These are phyloP conservation scores for Lasiodiplodia sp. DNA, from an alignment of 2,329 filamentous ascomycete species.

Conservation along the genomic window DNA sequence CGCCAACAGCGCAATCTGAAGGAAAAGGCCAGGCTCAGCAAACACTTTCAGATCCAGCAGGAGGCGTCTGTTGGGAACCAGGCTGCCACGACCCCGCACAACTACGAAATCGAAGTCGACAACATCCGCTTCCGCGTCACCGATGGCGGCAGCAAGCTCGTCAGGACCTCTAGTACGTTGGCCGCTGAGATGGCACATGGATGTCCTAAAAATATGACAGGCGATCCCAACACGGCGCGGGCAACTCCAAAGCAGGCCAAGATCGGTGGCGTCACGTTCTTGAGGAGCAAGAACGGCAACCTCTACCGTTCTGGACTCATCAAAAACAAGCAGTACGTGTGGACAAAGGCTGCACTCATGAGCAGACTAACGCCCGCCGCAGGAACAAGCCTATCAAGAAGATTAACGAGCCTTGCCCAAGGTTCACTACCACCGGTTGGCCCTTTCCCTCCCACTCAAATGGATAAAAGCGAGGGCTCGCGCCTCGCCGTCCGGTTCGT, in stretches of 20 bases:
- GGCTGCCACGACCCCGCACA: neutral
- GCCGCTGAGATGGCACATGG: neutral
- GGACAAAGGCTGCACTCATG: neutral
- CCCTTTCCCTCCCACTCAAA: constrained; percentile 31
- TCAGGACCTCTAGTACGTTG: constrained; percentile 77
- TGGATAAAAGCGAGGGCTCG: constrained; percentile 15
- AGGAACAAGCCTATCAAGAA: constrained; percentile 62
- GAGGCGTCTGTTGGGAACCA: neutral
- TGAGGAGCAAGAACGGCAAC: constrained; percentile 87
- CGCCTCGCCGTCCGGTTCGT: constrained; percentile 29
- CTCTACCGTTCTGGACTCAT: constrained; percentile 79
- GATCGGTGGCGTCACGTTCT: constrained; percentile 81
- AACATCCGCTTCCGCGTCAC: constrained; percentile 77
- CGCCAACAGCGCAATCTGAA: constrained; percentile 60
- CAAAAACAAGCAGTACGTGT: constrained; percentile 75
- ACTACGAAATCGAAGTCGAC: constrained; percentile 71
- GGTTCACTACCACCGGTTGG: constrained; percentile 63
- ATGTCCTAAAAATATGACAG: constrained; percentile 44
- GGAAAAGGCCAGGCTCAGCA: constrained; percentile 67
- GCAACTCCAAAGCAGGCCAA: constrained; percentile 76
- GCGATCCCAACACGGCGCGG: constrained; percentile 66
- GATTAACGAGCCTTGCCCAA: constrained; percentile 72
- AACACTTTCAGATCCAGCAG: constrained; percentile 47
- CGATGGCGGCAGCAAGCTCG: constrained; percentile 82
- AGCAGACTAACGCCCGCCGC: constrained; percentile 27